A percentile compares a stretch with the other conserved stretches of the same genome.
phyloP scores from a whole-genome alignment of 257 asterid species.

The Fraxinus anomala region DNA sequence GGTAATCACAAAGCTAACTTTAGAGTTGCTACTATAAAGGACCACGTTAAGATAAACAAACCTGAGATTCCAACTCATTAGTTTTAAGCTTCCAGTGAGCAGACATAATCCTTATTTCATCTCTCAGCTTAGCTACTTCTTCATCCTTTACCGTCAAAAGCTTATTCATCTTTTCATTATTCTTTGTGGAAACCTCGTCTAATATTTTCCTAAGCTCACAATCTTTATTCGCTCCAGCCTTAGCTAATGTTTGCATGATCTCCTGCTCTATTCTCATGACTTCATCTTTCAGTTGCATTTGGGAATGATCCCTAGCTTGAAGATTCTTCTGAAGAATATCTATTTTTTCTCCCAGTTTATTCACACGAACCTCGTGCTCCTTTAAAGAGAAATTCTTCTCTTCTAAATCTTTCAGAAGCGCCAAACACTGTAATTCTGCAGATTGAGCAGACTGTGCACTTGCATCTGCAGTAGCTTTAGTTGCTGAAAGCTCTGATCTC shows the following conservation, averaged over 20 bases:
- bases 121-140: conserved; percentile 71
- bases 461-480: conserved; percentile 76
- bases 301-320: conserved; percentile 69
- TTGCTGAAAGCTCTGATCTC: conserved; percentile 56
- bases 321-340: conserved; percentile 82
- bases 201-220: conserved; percentile 65
- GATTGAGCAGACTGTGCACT: conserved; percentile 78
- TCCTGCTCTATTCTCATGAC: conserved; percentile 80
- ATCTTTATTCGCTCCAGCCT: conserved; percentile 62
- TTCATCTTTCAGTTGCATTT: conserved; percentile 77
- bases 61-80: conserved; percentile 82
- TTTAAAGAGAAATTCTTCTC: conserved; percentile 59
- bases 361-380: conserved; percentile 70
- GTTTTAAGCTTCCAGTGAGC: conserved; percentile 90
- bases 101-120: conserved; percentile 77
- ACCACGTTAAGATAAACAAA: conserved; percentile 17
- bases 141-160: conserved; percentile 67
- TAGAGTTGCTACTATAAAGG: background rate
- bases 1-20: background rate
- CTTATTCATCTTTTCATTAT: conserved; percentile 57
- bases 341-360: conserved; percentile 69
- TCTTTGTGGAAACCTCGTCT: conserved; percentile 75
- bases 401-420: conserved; percentile 66
- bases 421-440: conserved; percentile 70
- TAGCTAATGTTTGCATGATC: conserved; percentile 71